A percentile compares a stretch with the other conserved stretches of the same genome.
phyloP scores from a whole-genome alignment of 2,329 filamentous ascomycete genomes.

The Fusarium siculi region DNA sequence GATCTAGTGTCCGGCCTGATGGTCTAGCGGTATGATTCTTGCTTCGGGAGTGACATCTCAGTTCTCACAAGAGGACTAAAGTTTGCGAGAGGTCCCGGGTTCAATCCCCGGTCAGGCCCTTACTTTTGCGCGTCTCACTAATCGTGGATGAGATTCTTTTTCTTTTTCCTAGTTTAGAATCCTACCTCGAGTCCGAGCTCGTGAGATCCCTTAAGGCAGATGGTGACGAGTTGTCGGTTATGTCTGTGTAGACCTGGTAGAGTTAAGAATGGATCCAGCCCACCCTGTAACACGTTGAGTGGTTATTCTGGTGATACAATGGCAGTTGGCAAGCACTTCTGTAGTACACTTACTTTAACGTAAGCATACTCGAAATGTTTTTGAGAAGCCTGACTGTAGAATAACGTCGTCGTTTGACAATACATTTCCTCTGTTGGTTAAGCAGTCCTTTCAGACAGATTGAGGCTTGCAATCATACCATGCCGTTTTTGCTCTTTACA shows the following conservation, averaged over 20 bases:
- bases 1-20: slow-evolving; percentile 31
- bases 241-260: neutral
- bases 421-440: no score
- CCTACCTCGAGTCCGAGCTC: neutral
- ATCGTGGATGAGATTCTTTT: rapidly evolving
- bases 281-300: neutral
- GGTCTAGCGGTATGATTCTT: slow-evolving; percentile 37
- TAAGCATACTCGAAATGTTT: rapidly evolving
- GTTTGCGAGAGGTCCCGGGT: slow-evolving; percentile 59
- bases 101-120: slow-evolving; percentile 59
- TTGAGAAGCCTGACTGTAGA: no score
- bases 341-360: no score
- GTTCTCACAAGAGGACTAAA: slow-evolving; percentile 8
- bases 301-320: no score
- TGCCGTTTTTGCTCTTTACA: no score
- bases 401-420: rapidly evolving
- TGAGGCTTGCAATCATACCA: no score
- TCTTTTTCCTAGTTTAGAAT: neutral
- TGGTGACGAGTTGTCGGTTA: neutral
- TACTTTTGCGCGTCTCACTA: neutral
- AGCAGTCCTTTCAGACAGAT: neutral
- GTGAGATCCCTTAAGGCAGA: neutral
- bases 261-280: no score
- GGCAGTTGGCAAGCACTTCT: neutral
- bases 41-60: slow-evolving; percentile 33